Evolutionary conservation across 345 rosid species (phyloP), one percentile per base, ranked within the genome.

Genomic region (Erysimum cheiranthoides): DNA sequence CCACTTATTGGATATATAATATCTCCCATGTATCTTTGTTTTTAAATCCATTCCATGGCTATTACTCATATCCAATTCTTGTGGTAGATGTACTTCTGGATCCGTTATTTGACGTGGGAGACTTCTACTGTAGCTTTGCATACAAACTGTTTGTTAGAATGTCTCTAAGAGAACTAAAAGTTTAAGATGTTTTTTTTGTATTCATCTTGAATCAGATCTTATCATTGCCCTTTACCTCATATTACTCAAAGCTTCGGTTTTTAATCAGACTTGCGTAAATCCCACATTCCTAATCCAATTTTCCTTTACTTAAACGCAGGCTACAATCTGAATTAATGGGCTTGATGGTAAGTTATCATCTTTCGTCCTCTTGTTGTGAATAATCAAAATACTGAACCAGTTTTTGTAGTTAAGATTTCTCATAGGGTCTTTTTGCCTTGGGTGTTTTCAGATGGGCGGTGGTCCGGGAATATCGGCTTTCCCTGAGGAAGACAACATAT

Each of bases 401-500:
- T 4, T 45, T 9, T 12, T 49, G 4, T 62, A 36, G 53, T 75
- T 40, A 52, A 50, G 67, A 40, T 34, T 54, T 34, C 63, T 74
- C 3, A 69, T 62, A 62, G 36, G 43, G 38, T 21, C 17, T 58
- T 21, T 21, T 21, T 75, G 42, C 10, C 30, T 28, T 63, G 42
- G 57, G 34, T 47, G 51, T 25, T 35, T 70, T 21, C 60, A 95
- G 97, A 92, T 95, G 97, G 85, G 97, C 30, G 96, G 97, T 43
- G 99, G 88, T 73, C 73, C 96, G 2, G 99, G 97, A 59, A 83
- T 95, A 58, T 95, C 99, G 21, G 97, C 97, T 16, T 92, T 95
- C 62, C 97, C 99, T 0, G 97, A 95, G 77, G 97, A 89, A 79
- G 99, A 95, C 75, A 95, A 95, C 80, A 90, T 95, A 56, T 92